phyloP scores from a whole-genome alignment of 192 early-diverging fungal species.

The Linnemannia elongata region DNA sequence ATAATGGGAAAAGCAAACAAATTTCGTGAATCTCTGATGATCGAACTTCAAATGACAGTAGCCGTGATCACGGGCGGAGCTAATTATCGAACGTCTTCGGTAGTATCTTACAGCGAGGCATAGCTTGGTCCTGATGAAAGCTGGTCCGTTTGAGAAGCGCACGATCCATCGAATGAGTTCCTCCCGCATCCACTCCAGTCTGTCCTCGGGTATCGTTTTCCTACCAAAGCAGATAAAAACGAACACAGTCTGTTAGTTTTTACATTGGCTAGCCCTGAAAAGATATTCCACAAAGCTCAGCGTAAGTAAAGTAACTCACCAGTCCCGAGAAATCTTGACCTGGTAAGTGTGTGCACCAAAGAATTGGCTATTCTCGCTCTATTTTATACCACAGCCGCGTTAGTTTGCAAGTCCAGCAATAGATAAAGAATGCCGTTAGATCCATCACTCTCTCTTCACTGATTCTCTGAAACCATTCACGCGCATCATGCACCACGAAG shows the following conservation, averaged over 20 bases:
- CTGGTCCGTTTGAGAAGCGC: conserved; percentile 59
- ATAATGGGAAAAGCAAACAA: background rate
- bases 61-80: background rate
- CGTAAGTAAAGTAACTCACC: conserved; percentile 39
- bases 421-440: background rate
- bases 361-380: conserved; percentile 65
- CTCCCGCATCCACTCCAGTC: conserved; percentile 65
- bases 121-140: conserved; percentile 65
- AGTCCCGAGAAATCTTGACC: conserved; percentile 69
- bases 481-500: background rate
- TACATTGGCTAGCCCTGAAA: too few species aligned
- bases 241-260: background rate
- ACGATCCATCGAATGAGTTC: conserved; percentile 64
- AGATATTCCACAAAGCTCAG: background rate
- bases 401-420: background rate
- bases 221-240: conserved; percentile 28
- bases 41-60: background rate
- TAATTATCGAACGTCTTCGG: background rate
- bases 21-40: background rate
- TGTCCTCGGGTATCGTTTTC: conserved; percentile 64
- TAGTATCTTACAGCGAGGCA: conserved; percentile 63
- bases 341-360: conserved; percentile 73
- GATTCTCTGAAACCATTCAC: background rate
- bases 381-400: background rate
- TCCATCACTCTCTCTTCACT: background rate